Evolutionary conservation across 768 basidiomycete genomes (phyloP).

Genomic region (Phlebiopsis flavidoalba): DNA sequence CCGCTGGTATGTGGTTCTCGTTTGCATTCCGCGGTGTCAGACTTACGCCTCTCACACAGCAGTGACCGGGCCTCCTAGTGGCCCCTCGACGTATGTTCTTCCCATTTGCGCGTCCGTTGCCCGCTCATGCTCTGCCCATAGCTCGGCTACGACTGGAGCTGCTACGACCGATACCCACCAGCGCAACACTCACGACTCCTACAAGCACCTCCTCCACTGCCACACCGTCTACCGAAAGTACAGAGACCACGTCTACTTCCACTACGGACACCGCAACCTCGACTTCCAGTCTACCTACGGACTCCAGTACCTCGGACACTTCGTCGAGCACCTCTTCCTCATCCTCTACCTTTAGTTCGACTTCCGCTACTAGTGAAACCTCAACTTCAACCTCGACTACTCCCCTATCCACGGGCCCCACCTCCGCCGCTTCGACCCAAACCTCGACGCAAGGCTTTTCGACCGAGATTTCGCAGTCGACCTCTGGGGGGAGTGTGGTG

Average conservation of each 20-base stretch:
- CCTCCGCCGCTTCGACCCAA: background rate
- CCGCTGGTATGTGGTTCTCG: background rate
- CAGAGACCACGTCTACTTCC: background rate
- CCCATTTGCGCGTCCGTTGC: background rate
- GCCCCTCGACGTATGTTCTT: background rate
- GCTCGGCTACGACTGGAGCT: background rate
- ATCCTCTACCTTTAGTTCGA: background rate
- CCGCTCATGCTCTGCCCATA: background rate
- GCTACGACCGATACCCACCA: background rate
- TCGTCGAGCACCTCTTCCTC: constrained; percentile 1
- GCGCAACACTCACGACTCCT: background rate
- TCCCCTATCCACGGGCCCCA: background rate
- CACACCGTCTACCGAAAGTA: background rate
- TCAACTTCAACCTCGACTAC: constrained; percentile 9
- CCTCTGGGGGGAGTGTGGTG: background rate
- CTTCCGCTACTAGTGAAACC: background rate
- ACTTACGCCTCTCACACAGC: too few relatives aligned
- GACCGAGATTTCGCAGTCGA: background rate
- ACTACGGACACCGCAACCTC: background rate
- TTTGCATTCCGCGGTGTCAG: background rate
- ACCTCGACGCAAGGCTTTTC: background rate
- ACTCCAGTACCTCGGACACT: background rate
- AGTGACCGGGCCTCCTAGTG: background rate
- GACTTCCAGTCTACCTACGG: background rate
- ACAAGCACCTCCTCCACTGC: background rate